Conservation (phyloP, 208 protist species). For the Trypanosoma mega region DNA sequence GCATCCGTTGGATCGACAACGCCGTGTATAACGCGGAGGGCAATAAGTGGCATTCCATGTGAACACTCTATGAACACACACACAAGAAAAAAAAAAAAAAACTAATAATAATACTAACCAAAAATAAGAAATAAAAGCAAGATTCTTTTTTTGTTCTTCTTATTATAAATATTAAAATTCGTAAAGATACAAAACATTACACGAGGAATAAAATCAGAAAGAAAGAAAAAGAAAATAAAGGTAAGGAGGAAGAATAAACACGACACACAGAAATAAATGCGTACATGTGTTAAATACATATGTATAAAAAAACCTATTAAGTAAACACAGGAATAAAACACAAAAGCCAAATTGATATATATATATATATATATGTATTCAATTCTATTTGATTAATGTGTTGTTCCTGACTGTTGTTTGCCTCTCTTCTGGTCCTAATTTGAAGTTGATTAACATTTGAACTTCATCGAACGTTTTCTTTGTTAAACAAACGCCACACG, state of each 20-base stretch:
- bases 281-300: not conserved
- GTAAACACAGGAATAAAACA: no score
- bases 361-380: not conserved
- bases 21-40: constrained; percentile 4
- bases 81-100: constrained; percentile 8
- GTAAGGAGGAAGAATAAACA: no score
- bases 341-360: not conserved
- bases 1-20: not conserved
- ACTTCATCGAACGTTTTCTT: not conserved
- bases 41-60: not conserved
- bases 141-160: not conserved
- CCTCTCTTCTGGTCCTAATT: no score
- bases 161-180: no score
- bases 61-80: not conserved
- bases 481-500: not conserved
- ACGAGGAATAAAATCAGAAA: no score
- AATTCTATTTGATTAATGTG: not conserved
- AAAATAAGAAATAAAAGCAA: not conserved
- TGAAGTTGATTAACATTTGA: not conserved
- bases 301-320: no score
- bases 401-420: no score
- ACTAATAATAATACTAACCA: not conserved
- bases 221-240: no score
- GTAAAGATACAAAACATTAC: not conserved
- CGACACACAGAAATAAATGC: no score